Percentiles rank a stretch among this genome's conserved stretches.
Conservation (phyloP, 2,329 filamentous ascomycete genomes). For the Cytospora paraplurivora region DNA sequence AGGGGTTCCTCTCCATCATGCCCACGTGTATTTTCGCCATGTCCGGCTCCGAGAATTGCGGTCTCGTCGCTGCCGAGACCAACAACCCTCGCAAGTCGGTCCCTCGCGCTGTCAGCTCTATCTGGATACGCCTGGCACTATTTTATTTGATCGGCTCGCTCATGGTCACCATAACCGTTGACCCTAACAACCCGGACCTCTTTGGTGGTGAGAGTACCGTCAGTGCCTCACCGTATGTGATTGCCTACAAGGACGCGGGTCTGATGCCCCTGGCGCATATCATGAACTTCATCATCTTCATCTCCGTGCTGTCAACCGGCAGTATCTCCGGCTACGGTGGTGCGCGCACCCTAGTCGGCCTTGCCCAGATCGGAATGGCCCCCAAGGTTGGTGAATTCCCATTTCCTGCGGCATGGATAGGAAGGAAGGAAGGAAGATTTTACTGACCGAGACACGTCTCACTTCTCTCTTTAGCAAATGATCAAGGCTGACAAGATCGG, state of each 20-base stretch:
- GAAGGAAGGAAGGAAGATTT: neutral
- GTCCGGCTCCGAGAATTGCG: conserved; percentile 47
- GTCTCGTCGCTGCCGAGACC: conserved; percentile 47
- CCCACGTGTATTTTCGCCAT: conserved; percentile 53
- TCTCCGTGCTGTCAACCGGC: conserved; percentile 48
- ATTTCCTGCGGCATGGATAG: neutral
- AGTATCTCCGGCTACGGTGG: conserved; percentile 47
- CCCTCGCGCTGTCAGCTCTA: conserved; percentile 47
- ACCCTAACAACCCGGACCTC: conserved; percentile 42
- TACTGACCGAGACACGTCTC: neutral
- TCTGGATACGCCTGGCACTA: conserved; percentile 48
- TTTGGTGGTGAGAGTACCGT: conserved; percentile 43
- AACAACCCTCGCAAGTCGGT: conserved; percentile 46
- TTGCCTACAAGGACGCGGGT: conserved; percentile 46
- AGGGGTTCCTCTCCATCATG: conserved; percentile 58
- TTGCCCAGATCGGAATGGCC: conserved; percentile 47
- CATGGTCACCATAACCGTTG: conserved; percentile 48
- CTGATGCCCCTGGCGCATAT: conserved; percentile 46
- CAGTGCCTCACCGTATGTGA: conserved; percentile 49
- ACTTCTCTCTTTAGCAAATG: conserved; percentile 31
- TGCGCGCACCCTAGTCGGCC: conserved; percentile 46
- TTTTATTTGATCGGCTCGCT: conserved; percentile 49
- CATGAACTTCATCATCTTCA: conserved; percentile 52
- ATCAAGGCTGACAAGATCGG: conserved; percentile 39
- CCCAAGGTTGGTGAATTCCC: conserved; percentile 33